A percentile compares a stretch with the other conserved stretches of the same genome.
Evolutionary conservation across 768 basidiomycete species (phyloP).

Genomic region (Rhodotorula graminis): DNA sequence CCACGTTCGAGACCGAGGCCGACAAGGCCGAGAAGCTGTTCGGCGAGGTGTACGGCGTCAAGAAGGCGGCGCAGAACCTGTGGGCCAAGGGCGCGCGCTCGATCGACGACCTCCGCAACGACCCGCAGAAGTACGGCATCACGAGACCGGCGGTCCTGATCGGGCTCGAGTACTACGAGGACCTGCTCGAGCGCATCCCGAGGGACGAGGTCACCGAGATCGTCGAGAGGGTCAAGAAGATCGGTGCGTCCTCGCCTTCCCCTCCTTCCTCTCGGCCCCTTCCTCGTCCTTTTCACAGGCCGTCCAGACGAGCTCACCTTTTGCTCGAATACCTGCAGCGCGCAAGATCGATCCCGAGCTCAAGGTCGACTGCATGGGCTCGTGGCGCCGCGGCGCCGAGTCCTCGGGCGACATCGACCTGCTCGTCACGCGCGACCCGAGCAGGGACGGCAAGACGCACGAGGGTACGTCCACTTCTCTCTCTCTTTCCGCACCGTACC

Average conservation of each 20-base stretch:
- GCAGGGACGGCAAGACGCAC: conserved; percentile 42
- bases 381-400: conserved; percentile 45
- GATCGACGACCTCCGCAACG: conserved; percentile 1
- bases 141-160: conserved; percentile 22
- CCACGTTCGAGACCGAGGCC: background rate
- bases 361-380: conserved; percentile 47
- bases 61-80: background rate
- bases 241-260: background rate
- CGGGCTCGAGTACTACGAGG: conserved; percentile 47
- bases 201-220: conserved; percentile 45
- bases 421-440: conserved; percentile 45
- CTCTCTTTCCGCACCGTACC: background rate
- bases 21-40: background rate
- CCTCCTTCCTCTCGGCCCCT: too few relatives aligned
- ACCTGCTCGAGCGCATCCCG: conserved; percentile 47
- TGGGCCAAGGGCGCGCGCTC: conserved; percentile 4
- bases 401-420: conserved; percentile 48
- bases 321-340: too few relatives aligned
- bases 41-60: conserved; percentile 14
- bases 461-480: conserved; percentile 22
- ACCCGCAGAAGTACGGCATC: background rate
- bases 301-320: too few relatives aligned
- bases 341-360: conserved; percentile 43
- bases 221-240: conserved; percentile 28
- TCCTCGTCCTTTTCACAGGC: too few relatives aligned